Evolutionary conservation across 768 basidiomycete genomes (phyloP).

Genomic region (Sarcodon aspratus): DNA sequence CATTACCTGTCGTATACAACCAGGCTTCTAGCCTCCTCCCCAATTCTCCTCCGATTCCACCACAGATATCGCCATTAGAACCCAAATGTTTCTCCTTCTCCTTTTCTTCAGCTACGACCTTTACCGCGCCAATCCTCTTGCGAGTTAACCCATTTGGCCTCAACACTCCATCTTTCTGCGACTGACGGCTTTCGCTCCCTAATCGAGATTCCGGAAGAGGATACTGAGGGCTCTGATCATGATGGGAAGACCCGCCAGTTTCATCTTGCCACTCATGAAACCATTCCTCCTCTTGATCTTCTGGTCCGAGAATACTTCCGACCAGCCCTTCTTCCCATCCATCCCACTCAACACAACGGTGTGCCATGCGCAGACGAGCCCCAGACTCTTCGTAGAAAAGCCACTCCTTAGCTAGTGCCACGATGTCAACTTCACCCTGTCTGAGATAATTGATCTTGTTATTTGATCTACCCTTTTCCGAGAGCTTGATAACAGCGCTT

Average conservation of each 20-base stretch:
- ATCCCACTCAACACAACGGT: conserved; percentile 81
- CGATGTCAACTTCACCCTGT: conserved; percentile 19
- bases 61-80: conserved; percentile 66
- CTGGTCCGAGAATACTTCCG: conserved; percentile 61
- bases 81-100: conserved; percentile 63
- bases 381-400: conserved; percentile 60
- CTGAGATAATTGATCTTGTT: not conserved
- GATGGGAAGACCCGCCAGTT: conserved; percentile 14
- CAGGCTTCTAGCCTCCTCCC: conserved; percentile 68
- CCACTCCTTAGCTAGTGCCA: conserved; percentile 54
- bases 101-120: conserved; percentile 40
- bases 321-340: conserved; percentile 86
- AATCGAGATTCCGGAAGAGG: conserved; percentile 4
- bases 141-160: conserved; percentile 21
- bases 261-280: conserved; percentile 30
- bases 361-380: conserved; percentile 58
- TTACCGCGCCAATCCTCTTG: conserved; percentile 34
- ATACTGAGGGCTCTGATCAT: not conserved
- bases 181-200: conserved; percentile 3
- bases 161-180: not conserved
- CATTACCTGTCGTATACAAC: conserved; percentile 21
- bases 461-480: conserved; percentile 11
- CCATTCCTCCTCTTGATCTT: conserved; percentile 66
- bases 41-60: conserved; percentile 69
- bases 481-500: conserved; percentile 43